Conservation (phyloP, 306 rosid genomes). For the Quercus engelmannii region DNA sequence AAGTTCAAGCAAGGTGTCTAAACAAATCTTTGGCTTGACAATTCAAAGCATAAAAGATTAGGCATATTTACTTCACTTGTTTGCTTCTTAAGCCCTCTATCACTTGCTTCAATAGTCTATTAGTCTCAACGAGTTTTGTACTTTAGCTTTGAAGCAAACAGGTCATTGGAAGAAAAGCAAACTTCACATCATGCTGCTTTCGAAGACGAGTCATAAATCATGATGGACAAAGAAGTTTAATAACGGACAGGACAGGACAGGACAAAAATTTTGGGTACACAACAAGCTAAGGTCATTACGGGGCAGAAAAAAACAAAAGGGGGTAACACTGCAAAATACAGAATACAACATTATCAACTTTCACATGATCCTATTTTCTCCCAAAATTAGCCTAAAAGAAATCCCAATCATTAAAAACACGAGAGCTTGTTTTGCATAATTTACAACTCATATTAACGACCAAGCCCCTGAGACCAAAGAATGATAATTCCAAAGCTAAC, state of each 20-base stretch:
- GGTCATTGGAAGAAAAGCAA: constrained; percentile 6
- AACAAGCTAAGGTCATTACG: background rate
- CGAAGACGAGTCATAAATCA: background rate
- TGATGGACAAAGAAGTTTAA: background rate
- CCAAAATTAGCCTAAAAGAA: constrained; percentile 4
- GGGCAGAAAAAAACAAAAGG: background rate
- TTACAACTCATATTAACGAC: constrained; percentile 25
- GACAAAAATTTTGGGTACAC: background rate
- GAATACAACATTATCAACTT: constrained; percentile 13
- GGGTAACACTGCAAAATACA: constrained; percentile 13
- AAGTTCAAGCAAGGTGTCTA: background rate
- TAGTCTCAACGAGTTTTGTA: background rate
- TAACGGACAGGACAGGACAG: background rate
- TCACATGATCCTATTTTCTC: constrained; percentile 16
- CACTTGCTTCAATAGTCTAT: background rate
- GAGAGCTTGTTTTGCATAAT: constrained; percentile 24
- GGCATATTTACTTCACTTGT: background rate
- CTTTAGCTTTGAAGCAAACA: background rate
- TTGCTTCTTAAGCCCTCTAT: constrained; percentile 8
- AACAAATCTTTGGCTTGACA: background rate
- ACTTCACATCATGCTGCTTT: background rate
- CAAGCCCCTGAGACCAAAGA: constrained; percentile 42
- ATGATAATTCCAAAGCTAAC: constrained; percentile 32
- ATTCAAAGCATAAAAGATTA: no score
- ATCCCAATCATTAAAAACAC: constrained; percentile 19